These are phyloP conservation scores for Diaporthe vexans DNA, from an alignment of 2,329 filamentous ascomycete genomes.

Conservation along the genomic window DNA sequence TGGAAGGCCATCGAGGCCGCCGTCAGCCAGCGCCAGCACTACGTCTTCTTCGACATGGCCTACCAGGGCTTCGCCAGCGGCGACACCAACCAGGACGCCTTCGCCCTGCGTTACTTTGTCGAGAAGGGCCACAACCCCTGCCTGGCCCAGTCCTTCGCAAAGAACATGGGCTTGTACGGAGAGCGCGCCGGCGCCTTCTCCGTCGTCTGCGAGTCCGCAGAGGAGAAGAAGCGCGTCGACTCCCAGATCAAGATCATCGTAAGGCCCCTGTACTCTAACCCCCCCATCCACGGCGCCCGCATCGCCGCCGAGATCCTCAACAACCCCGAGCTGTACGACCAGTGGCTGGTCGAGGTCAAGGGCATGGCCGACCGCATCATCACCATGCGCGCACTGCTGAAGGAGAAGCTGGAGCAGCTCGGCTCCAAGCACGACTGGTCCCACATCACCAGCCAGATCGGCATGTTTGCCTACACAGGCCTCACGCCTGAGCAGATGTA, in stretches of 20 bases:
- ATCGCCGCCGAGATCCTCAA: slow-evolving; percentile 94
- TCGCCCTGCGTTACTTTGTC: slow-evolving; percentile 93
- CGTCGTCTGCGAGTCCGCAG: slow-evolving; percentile 84
- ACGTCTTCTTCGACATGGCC: slow-evolving; percentile 98
- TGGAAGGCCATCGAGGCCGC: slow-evolving; percentile 92
- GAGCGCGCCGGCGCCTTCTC: slow-evolving; percentile 99
- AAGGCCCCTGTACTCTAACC: slow-evolving; percentile 97
- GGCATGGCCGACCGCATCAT: slow-evolving; percentile 99
- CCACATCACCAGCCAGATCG: slow-evolving; percentile 98
- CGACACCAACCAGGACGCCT: slow-evolving; percentile 92
- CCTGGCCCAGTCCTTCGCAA: slow-evolving; percentile 95
- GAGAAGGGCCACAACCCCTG: slow-evolving; percentile 90
- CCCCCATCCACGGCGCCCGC: slow-evolving; percentile 94
- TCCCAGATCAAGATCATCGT: slow-evolving; percentile 99
- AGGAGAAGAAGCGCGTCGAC: slow-evolving; percentile 96
- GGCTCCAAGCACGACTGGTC: slow-evolving; percentile 98
- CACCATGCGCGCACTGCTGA: slow-evolving; percentile 94
- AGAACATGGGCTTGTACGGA: slow-evolving; percentile 99
- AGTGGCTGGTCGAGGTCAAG: slow-evolving; percentile 98
- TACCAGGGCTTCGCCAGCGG: slow-evolving; percentile 98
- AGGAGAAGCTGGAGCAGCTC: slow-evolving; percentile 93
- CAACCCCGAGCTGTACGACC: slow-evolving; percentile 84
- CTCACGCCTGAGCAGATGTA: slow-evolving; percentile 89
- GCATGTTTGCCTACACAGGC: slow-evolving; percentile 99
- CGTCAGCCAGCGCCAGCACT: slow-evolving; percentile 89